Evolutionary conservation across 1,139 yeast genomes (phyloP).

Genomic region (Yamadazyma friedrichii): DNA sequence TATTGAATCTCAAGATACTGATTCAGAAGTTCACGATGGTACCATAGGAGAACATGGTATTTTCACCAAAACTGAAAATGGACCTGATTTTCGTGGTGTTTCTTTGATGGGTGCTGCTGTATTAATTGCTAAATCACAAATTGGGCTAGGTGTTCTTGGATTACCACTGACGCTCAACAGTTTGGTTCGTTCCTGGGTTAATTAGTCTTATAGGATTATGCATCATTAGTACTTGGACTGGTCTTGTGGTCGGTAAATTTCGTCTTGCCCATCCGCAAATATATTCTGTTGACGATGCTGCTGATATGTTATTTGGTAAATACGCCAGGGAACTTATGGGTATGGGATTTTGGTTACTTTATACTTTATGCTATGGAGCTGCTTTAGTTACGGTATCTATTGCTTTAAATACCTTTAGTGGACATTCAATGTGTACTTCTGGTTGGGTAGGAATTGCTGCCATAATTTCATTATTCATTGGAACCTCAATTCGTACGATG

Average conservation of each 20-base stretch:
- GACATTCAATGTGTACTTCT: constrained; percentile 11
- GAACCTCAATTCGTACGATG: constrained; percentile 12
- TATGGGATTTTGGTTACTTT: constrained; percentile 11
- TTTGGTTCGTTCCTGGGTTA: constrained; percentile 14
- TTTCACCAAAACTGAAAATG: constrained; percentile 6
- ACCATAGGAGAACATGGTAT: constrained; percentile 6
- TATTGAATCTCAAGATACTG: too few relatives aligned
- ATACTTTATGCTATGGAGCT: constrained; percentile 11
- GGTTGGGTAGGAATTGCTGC: constrained; percentile 12
- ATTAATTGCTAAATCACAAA: constrained; percentile 13
- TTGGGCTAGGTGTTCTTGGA: constrained; percentile 14
- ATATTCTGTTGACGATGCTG: constrained; percentile 13
- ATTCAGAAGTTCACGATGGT: too few relatives aligned
- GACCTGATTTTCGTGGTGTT: constrained; percentile 14
- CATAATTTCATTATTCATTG: constrained; percentile 10
- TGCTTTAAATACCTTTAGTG: constrained; percentile 11
- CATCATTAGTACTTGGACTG: constrained; percentile 13
- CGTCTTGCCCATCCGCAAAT: constrained; percentile 13
- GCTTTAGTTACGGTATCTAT: constrained; percentile 10
- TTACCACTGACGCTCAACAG: constrained; percentile 12
- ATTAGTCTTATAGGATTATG: constrained; percentile 11
- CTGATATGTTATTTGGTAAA: constrained; percentile 11
- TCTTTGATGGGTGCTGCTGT: constrained; percentile 12
- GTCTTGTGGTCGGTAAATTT: constrained; percentile 12
- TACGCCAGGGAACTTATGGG: constrained; percentile 10